Evolutionary conservation across 805 yeast species (phyloP).

Genomic region (Candida incommunis): DNA sequence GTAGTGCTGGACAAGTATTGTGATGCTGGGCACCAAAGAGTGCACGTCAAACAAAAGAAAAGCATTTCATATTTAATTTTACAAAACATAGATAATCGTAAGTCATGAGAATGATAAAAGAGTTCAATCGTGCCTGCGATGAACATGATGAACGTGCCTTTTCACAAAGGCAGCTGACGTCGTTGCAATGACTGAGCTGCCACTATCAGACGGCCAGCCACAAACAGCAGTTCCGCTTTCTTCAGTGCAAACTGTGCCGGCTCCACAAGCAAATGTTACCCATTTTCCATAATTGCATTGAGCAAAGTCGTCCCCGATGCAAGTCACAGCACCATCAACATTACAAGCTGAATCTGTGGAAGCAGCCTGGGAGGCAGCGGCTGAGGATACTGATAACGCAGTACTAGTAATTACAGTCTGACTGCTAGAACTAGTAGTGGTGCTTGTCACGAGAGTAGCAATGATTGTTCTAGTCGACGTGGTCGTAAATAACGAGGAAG

Average conservation of each 20-base stretch:
- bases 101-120: too few relatives aligned
- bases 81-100: too few relatives aligned
- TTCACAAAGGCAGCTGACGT: not conserved
- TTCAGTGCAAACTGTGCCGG: conserved; percentile 51
- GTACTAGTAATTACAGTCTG: not conserved
- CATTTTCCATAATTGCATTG: conserved; percentile 44
- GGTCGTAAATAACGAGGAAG: conserved; percentile 5
- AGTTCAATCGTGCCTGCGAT: not conserved
- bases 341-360: conserved; percentile 6
- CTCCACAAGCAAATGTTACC: conserved; percentile 44
- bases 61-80: too few relatives aligned
- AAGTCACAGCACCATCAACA: conserved; percentile 35
- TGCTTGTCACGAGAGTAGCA: conserved; percentile 6
- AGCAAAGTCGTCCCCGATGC: conserved; percentile 38
- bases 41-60: too few relatives aligned
- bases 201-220: not conserved
- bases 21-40: too few relatives aligned
- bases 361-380: conserved; percentile 6
- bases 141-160: conserved; percentile 2
- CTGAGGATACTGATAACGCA: conserved; percentile 3
- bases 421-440: conserved; percentile 1
- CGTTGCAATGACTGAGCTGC: not conserved
- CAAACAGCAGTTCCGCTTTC: not conserved
- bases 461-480: conserved; percentile 9
- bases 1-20: too few relatives aligned